Percentiles rank a stretch among this genome's conserved stretches.
Conservation (phyloP, 192 early-diverging fungal genomes). For the Mortierella antarctica region DNA sequence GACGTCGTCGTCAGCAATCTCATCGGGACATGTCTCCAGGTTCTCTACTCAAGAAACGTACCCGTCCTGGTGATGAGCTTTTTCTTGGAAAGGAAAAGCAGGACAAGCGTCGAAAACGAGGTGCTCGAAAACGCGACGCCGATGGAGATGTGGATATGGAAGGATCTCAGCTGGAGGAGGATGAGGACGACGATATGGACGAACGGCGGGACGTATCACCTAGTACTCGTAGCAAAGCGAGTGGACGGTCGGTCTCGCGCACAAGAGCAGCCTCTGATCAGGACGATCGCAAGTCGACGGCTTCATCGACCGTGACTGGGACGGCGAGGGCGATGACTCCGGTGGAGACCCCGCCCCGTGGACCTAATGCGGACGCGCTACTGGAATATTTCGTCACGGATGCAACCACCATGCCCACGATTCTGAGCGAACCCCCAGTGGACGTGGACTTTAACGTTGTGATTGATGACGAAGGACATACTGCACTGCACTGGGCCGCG, state of each 20-base stretch:
- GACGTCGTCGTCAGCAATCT: neutral
- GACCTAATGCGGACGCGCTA: conserved; percentile 39
- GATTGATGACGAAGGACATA: conserved; percentile 97
- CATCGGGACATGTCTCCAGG: conserved; percentile 2
- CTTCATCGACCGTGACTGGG: conserved; percentile 25
- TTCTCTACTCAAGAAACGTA: conserved; percentile 19
- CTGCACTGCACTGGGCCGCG: conserved; percentile 95
- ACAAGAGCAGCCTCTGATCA: conserved; percentile 23
- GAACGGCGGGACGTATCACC: conserved; percentile 21
- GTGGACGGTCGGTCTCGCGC: conserved; percentile 15
- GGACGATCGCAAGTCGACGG: conserved; percentile 32
- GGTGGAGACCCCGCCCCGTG: neutral
- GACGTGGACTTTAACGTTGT: conserved; percentile 85
- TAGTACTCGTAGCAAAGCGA: conserved; percentile 12
- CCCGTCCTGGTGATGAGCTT: conserved; percentile 38
- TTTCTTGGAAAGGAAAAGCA: conserved; percentile 15
- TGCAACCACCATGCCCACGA: conserved; percentile 58
- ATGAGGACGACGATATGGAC: conserved; percentile 5
- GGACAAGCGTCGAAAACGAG: neutral
- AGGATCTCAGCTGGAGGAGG: conserved; percentile 20
- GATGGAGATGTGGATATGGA: conserved; percentile 13
- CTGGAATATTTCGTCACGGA: conserved; percentile 58
- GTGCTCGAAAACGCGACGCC: neutral
- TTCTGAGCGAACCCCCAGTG: conserved; percentile 60
- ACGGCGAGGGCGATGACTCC: conserved; percentile 5